Evolutionary conservation across 495 filamentous ascomycete species (phyloP).

Genomic region (Penicillium canescens): DNA sequence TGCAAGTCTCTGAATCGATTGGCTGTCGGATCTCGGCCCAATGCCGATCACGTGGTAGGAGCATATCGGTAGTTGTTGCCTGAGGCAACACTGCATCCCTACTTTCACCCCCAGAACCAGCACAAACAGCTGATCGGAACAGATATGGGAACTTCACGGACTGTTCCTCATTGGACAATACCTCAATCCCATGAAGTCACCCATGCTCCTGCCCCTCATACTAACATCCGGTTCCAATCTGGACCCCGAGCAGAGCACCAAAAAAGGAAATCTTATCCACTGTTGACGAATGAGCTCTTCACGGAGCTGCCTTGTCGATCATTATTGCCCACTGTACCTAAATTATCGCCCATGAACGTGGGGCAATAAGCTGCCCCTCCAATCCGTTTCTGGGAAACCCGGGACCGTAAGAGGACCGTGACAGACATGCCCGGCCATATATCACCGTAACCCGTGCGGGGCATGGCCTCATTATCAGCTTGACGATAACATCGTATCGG

Average conservation of each 20-base stretch:
- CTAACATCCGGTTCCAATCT: background rate
- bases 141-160: too few species aligned
- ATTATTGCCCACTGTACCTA: background rate
- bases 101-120: too few species aligned
- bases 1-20: too few species aligned
- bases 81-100: too few species aligned
- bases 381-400: background rate
- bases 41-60: too few species aligned
- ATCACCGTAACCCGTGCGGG: constrained; percentile 10
- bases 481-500: background rate
- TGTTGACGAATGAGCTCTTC: background rate
- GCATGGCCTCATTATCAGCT: constrained; percentile 4
- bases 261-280: constrained; percentile 6
- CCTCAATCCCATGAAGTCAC: background rate
- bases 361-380: background rate
- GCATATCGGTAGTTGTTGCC: too few species aligned
- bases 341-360: background rate
- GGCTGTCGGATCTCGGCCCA: too few species aligned
- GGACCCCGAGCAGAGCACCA: background rate
- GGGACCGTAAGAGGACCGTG: background rate
- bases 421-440: constrained; percentile 5
- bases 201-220: background rate
- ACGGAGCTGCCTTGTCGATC: background rate
- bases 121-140: too few species aligned
- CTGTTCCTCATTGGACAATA: background rate